A percentile compares a stretch with the other conserved stretches of the same genome.
These are phyloP conservation scores for Brassica hybrid DNA, from an alignment of 441 rosid species.

Conservation along the genomic window DNA sequence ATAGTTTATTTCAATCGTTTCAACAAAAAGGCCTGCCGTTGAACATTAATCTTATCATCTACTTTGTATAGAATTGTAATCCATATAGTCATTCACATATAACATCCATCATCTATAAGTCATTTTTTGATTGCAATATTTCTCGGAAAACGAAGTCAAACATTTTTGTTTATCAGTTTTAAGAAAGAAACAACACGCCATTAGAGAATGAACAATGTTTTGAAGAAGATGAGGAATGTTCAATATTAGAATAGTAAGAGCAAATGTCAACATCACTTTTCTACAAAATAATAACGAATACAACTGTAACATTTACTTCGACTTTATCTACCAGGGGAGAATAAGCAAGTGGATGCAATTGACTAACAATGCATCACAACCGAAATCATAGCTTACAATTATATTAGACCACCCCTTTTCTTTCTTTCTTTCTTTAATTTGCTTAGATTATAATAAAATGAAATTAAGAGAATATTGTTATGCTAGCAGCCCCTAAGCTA, in stretches of 20 bases:
- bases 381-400: slow-evolving; percentile 14
- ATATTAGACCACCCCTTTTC: slow-evolving; percentile 18
- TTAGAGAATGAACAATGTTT: slow-evolving; percentile 1
- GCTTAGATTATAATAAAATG: slow-evolving; percentile 18
- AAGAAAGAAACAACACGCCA: slow-evolving; percentile 16
- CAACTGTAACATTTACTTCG: slow-evolving; percentile 45
- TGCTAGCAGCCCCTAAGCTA: slow-evolving; percentile 21
- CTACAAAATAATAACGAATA: slow-evolving; percentile 14
- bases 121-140: not conserved
- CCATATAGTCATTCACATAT: not conserved
- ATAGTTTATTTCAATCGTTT: not conserved
- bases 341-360: slow-evolving; percentile 31
- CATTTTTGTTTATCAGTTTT: not conserved
- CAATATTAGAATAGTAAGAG: slow-evolving; percentile 28
- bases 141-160: slow-evolving; percentile 3
- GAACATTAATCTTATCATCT: not conserved
- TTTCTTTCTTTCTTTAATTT: slow-evolving; percentile 14
- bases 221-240: slow-evolving; percentile 35
- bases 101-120: not conserved
- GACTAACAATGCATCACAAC: slow-evolving; percentile 32
- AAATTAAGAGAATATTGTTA: slow-evolving; percentile 30
- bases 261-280: slow-evolving; percentile 39
- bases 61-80: not conserved
- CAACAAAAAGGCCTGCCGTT: not conserved
- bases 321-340: slow-evolving; percentile 29